These are phyloP conservation scores for Anisogramma anomala DNA, from an alignment of 2,329 filamentous ascomycete species.

Conservation along the genomic window DNA sequence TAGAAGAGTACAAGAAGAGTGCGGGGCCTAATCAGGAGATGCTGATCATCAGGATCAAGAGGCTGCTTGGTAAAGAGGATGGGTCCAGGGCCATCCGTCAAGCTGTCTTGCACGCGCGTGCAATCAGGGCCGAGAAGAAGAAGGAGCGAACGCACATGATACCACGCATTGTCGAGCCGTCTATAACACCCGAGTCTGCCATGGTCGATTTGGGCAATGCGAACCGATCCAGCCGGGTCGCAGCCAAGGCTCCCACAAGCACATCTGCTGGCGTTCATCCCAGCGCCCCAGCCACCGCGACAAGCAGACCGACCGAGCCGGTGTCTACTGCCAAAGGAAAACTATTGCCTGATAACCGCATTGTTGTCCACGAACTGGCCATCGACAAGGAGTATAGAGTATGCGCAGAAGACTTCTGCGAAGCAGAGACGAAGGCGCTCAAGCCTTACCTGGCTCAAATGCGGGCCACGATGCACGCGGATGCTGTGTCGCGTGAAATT, in stretches of 20 bases:
- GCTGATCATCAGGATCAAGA: constrained; percentile 68
- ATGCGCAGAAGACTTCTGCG: constrained; percentile 47
- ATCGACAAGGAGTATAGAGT: constrained; percentile 71
- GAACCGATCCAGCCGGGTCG: neutral
- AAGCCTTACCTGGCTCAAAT: constrained; percentile 43
- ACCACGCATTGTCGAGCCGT: constrained; percentile 50
- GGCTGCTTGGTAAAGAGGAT: constrained; percentile 57
- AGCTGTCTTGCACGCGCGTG: constrained; percentile 49
- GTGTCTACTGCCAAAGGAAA: constrained; percentile 8
- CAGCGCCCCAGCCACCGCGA: constrained; percentile 38
- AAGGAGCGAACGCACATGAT: constrained; percentile 58
- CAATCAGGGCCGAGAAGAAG: constrained; percentile 46
- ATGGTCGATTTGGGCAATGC: constrained; percentile 31
- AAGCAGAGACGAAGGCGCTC: constrained; percentile 39
- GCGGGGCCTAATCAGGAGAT: constrained; percentile 73
- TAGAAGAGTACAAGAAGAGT: constrained; percentile 65
- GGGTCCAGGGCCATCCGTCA: constrained; percentile 64
- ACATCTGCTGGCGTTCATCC: constrained; percentile 36
- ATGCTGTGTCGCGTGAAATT: constrained; percentile 49
- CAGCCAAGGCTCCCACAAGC: constrained; percentile 16
- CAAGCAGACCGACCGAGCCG: constrained; percentile 3
- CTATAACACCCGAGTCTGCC: constrained; percentile 23
- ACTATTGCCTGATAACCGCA: constrained; percentile 59
- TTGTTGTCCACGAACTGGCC: constrained; percentile 67
- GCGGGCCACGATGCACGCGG: constrained; percentile 47